Evolutionary conservation across 2,329 filamentous ascomycete genomes (phyloP), one percentile per base, ranked within the genome.

Genomic region (Sclerotiophoma versabilis): DNA sequence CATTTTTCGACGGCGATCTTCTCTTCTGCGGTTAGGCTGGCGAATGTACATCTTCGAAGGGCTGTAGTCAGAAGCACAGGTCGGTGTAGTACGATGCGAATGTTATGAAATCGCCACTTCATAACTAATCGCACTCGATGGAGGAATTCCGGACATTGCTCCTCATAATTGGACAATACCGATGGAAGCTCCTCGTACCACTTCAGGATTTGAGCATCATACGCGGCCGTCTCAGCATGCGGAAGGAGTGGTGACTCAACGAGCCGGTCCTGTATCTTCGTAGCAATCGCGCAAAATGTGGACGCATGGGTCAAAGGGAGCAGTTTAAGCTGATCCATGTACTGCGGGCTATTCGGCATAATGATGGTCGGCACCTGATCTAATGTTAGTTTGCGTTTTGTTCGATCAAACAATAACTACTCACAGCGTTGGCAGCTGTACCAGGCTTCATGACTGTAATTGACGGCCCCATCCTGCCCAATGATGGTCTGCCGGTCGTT

Each of bases 61-160:
- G 66, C 89, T 77, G 75, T 84, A 5, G 73, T 88, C 5, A 93
- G 81, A 1, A 93, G 80, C 0, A 88, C 86, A 0, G 90, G 89
- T 2, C 90, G 82, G 71, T 92, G 87, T 19, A 93, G 83, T 1
- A 93, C 82, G 75, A 92, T 88, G 39, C 89, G 87, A 39, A 92
- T 82, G 64, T 91, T 92, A 68, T 90, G 87, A 69, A 90, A 93
- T 12, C 90, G 84, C 90, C 90, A 93, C 72, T 90, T 89, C 87
- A 92, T 91, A 63, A 92, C 84, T 59, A 86, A 86, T 44, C 89
- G 83, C 0, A 87, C 85, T 42, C 88, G 87, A 59, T 85, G 86
- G 15, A 92, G 82, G 2, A 87, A 85, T 61, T 90, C 87, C 0
- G 88, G 86, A 67, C 87, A 90, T 9, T 87, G 84, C 50, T 91